Evolutionary conservation across 1,284 basidiomycete species (phyloP), one percentile per base, ranked within the genome.

Genomic region (Cryptococcus neoformans): DNA sequence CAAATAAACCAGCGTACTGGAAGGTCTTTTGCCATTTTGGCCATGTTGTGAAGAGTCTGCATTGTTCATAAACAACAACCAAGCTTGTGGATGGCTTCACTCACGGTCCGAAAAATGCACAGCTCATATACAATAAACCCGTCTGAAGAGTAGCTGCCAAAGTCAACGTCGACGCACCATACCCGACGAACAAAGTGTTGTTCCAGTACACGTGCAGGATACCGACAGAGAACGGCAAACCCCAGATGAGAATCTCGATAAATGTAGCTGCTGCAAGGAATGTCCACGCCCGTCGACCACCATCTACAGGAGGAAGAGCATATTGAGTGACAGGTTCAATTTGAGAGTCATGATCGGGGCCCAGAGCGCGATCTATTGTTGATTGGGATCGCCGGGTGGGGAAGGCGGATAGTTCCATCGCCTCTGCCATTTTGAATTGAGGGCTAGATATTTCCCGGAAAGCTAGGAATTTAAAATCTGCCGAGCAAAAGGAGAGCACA

Each of bases 201-300:
- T 63, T 68, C 75, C 75, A 77, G 54, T 75, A 78, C 42, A 65
- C 63, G 56, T 75, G 72, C 44, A 78, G 63, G 28, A 78, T 65
- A 58, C 75, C 75, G 40, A 75, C 66, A 42, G 67, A 64, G 56
- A 70, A 76, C 14, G 70, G 73, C 12, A 78, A 52, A 3, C 77
- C 77, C 69, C 73, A 78, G 4, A 76, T 65, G 2, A 73, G 53
- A 4, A 66, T 61, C 62, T 77, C 77, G 36, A 73, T 65, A 4
- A 67, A 51, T 2, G 73, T 74, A 0, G 74, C 76, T 0, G 62
- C 73, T 2, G 68, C 46, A 7, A 78, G 65, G 62, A 77, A 79
- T 0, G 62, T 38, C 75, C 74, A 78, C 5, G 76, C 77, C 0
- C 68, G 57, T 6, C 48, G 44, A 1, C 78, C 78, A 1, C 64